Evolutionary conservation across 805 yeast species (phyloP).

Genomic region (Candida schatavii): DNA sequence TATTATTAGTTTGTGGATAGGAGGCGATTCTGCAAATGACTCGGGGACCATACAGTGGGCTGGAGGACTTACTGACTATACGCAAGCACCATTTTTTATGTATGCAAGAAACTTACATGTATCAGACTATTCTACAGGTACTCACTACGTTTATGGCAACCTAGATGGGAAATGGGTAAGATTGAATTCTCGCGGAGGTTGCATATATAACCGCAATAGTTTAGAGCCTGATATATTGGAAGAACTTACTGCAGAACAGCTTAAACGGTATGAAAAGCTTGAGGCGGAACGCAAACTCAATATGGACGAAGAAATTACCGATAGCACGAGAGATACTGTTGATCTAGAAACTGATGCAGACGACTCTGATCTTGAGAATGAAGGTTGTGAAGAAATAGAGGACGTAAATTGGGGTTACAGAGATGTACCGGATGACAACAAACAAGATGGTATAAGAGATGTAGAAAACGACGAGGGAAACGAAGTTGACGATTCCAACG

Average conservation of each 20-base stretch:
- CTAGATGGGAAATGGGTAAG: constrained; percentile 15
- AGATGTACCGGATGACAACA: too few relatives aligned
- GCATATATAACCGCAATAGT: constrained; percentile 7
- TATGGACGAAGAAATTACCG: too few relatives aligned
- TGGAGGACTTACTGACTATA: constrained; percentile 35
- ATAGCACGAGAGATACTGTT: not conserved
- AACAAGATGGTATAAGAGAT: too few relatives aligned
- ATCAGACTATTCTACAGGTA: constrained; percentile 26
- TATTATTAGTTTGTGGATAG: constrained; percentile 40
- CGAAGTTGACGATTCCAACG: not conserved
- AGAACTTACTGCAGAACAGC: not conserved
- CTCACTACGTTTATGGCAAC: constrained; percentile 27
- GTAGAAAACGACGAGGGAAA: not conserved
- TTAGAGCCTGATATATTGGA: not conserved
- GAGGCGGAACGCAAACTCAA: too few relatives aligned
- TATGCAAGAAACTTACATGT: constrained; percentile 19
- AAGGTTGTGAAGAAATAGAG: too few relatives aligned
- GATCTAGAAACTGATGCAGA: not conserved
- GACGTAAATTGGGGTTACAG: too few relatives aligned
- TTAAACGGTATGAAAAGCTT: not conserved
- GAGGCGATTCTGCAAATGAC: constrained; percentile 33
- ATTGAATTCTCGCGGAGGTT: constrained; percentile 11
- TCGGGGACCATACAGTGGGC: constrained; percentile 41
- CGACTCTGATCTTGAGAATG: too few relatives aligned
- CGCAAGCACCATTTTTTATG: constrained; percentile 32